Percentiles rank a stretch among this genome's conserved stretches.
Evolutionary conservation across 1,139 yeast species (phyloP).

Genomic region (Saccharomyces hybrid): DNA sequence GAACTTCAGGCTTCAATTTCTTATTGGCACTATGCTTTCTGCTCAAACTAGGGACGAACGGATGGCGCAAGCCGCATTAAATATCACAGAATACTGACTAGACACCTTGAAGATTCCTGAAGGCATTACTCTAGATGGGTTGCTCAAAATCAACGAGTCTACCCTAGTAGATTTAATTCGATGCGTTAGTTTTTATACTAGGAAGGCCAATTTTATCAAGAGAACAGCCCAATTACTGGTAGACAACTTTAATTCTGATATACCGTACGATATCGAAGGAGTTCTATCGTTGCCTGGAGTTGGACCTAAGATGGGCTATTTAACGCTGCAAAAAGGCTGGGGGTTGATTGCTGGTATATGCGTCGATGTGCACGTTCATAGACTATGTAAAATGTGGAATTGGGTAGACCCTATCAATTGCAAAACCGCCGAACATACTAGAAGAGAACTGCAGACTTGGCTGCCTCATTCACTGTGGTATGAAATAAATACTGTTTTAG

Average conservation of each 20-base stretch:
- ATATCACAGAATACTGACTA: constrained; percentile 43
- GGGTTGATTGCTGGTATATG: constrained; percentile 71
- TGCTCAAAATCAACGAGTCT: constrained; percentile 46
- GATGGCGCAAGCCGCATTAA: constrained; percentile 64
- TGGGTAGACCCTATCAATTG: constrained; percentile 55
- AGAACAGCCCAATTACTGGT: constrained; percentile 49
- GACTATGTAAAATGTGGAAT: constrained; percentile 73
- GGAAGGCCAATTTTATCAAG: constrained; percentile 69
- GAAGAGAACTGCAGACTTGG: constrained; percentile 66
- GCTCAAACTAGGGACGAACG: constrained; percentile 91
- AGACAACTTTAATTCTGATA: constrained; percentile 52
- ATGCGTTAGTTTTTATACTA: constrained; percentile 80
- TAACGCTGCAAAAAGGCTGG: constrained; percentile 81
- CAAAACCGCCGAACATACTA: constrained; percentile 69
- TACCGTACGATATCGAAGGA: constrained; percentile 62
- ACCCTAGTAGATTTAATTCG: constrained; percentile 59
- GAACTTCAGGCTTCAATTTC: constrained; percentile 60
- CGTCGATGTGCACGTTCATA: constrained; percentile 86
- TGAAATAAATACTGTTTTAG: constrained; percentile 77
- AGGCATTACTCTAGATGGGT: constrained; percentile 40
- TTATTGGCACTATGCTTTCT: constrained; percentile 77
- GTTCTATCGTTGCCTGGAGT: constrained; percentile 77
- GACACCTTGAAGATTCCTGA: constrained; percentile 30
- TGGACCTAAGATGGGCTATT: constrained; percentile 92
- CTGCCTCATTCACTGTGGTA: constrained; percentile 68